These are phyloP conservation scores for Xylaria digitata DNA, from an alignment of 2,329 filamentous ascomycete genomes.

Conservation along the genomic window DNA sequence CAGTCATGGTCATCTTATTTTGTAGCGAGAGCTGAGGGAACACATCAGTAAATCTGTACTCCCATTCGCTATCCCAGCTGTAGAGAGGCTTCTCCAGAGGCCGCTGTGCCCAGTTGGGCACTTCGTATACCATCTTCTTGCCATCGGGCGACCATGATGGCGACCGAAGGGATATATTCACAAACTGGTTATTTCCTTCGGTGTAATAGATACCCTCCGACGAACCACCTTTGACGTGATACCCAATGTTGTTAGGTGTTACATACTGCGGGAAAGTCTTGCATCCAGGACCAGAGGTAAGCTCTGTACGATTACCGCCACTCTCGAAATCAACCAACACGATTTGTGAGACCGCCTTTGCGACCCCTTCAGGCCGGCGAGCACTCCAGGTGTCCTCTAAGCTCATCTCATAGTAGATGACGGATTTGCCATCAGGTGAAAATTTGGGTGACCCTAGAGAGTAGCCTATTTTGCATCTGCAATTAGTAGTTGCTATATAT, in stretches of 20 bases:
- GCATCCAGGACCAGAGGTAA: too few species aligned
- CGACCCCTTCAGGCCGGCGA: slow-evolving; percentile 47
- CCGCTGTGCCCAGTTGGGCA: slow-evolving; percentile 47
- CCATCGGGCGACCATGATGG: slow-evolving; percentile 53
- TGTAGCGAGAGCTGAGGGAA: slow-evolving; percentile 51
- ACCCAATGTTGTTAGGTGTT: slow-evolving; percentile 37
- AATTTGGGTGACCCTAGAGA: slow-evolving; percentile 54
- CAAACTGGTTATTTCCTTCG: slow-evolving; percentile 23
- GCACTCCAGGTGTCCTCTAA: slow-evolving; percentile 53
- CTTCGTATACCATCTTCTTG: slow-evolving; percentile 44
- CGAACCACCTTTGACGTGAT: slow-evolving; percentile 46
- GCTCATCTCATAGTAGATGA: slow-evolving; percentile 56
- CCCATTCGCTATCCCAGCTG: slow-evolving; percentile 55
- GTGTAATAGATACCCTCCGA: slow-evolving; percentile 50
- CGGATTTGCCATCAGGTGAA: slow-evolving; percentile 51
- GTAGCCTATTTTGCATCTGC: slow-evolving; percentile 42
- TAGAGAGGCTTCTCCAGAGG: slow-evolving; percentile 53
- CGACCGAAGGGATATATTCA: slow-evolving; percentile 27
- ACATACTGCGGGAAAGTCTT: too few species aligned
- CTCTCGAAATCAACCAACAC: slow-evolving; percentile 55
- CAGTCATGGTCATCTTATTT: slow-evolving; percentile 49
- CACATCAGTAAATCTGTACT: slow-evolving; percentile 57
- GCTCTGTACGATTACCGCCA: slow-evolving; percentile 34
- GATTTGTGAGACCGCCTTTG: slow-evolving; percentile 49
- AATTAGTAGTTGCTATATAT: too few species aligned